Evolutionary conservation across 352 stramenopile genomes (phyloP).

Genomic region (Phytophthora meadii): DNA sequence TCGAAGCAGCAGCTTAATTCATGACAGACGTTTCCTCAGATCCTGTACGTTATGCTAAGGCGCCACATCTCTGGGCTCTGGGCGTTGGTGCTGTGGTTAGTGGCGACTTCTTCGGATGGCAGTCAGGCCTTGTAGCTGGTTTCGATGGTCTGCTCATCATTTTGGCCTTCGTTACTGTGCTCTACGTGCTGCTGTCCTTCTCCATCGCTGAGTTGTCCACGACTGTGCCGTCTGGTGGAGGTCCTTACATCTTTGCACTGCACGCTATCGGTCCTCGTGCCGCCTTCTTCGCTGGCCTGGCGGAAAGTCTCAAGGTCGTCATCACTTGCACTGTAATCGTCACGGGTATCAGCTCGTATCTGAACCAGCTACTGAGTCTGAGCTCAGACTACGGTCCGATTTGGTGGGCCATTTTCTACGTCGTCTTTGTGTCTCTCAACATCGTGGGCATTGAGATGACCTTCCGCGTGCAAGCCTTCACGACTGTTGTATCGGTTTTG

Average conservation of each 20-base stretch:
- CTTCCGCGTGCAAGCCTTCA: slow-evolving; percentile 68
- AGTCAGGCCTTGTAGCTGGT: slow-evolving; percentile 56
- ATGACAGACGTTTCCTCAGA: slow-evolving; percentile 16
- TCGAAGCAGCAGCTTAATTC: background rate
- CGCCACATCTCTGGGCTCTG: slow-evolving; percentile 62
- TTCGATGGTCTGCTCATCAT: slow-evolving; percentile 71
- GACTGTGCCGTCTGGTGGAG: slow-evolving; percentile 56
- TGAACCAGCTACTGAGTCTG: slow-evolving; percentile 60
- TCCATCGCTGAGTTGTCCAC: slow-evolving; percentile 76
- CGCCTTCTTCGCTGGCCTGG: slow-evolving; percentile 70
- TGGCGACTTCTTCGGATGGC: slow-evolving; percentile 76
- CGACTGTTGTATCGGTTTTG: slow-evolving; percentile 61
- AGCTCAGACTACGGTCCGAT: slow-evolving; percentile 49
- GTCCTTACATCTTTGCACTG: slow-evolving; percentile 72
- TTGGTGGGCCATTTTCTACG: slow-evolving; percentile 71
- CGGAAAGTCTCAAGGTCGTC: slow-evolving; percentile 75
- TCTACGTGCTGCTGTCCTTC: slow-evolving; percentile 75
- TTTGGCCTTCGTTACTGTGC: slow-evolving; percentile 58
- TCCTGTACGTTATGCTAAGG: slow-evolving; percentile 52
- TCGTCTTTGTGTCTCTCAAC: slow-evolving; percentile 70
- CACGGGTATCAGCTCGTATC: slow-evolving; percentile 72
- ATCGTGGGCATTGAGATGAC: slow-evolving; percentile 66
- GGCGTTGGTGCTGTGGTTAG: slow-evolving; percentile 64
- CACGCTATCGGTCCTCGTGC: slow-evolving; percentile 58
- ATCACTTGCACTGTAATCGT: slow-evolving; percentile 68